Base-by-base conservation (phyloP, 345 rosid species). In the Linum tenue region DNA sequence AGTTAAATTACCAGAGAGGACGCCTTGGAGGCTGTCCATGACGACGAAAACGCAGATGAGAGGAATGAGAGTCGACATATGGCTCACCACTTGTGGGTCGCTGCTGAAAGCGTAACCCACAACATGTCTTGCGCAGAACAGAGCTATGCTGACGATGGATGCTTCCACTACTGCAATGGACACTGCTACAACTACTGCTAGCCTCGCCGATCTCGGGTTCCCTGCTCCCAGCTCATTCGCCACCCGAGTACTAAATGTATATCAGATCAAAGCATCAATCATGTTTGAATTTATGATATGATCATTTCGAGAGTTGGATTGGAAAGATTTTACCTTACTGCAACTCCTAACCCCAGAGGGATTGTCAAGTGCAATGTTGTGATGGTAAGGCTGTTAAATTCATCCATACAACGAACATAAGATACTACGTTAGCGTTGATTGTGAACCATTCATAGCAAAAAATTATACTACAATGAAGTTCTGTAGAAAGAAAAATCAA, bases 181-280 rank as follows among this genome's bases (percentile, higher is more conserved):
- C 38, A 57, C 35, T 10, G 38, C 60, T 37, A 57, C 60, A n/a
- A 57, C 31, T 1, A 57, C 60, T 17, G 38, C 60, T 17, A 10
- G 9, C 37, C 38, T 31, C 12, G 60, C 60, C 17, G 60, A 7
- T 57, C 38, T 7, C 12, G 60, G 60, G 14, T 57, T 15, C 7
- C 60, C 60, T 7, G 37, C 60, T 57, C 60, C 60, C 7, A 57
- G 60, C 60, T 57, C 60, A 37, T 57, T 57, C 60, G 60, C 36
- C 3, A 57, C 37, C 10, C 60, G 60, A 5, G 60, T 57, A 57
- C 60, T 57, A 12, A 1, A 57, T n/a, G 5, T 7, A 2, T 7
- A 15, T 56, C 36, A 56, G 35, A 8, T 9, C 35, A 56, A 10
- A 22, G 1, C 31, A 0, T 0, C 37, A n/a, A 6, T 5, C 3